phyloP scores from a whole-genome alignment of 1,139 yeast genomes.

The Geotrichum aggregatum region DNA sequence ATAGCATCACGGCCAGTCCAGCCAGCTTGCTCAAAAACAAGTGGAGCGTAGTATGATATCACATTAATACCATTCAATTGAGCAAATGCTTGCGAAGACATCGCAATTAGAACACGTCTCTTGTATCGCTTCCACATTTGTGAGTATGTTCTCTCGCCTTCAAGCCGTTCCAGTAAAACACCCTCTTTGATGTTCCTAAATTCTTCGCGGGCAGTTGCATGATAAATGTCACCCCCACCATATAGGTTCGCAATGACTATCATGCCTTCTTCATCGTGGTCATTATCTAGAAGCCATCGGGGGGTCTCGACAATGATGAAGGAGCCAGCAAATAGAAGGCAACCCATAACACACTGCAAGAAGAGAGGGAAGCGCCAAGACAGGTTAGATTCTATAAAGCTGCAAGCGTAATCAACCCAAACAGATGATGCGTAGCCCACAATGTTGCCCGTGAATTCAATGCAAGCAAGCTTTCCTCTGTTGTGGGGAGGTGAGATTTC shows the following conservation, averaged over 20 bases:
- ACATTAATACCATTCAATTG: conserved; percentile 92
- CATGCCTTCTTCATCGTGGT: conserved; percentile 84
- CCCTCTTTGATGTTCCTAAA: conserved; percentile 75
- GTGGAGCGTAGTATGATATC: conserved; percentile 87
- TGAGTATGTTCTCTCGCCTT: conserved; percentile 67
- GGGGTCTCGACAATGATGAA: conserved; percentile 82
- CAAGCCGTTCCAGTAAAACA: conserved; percentile 70
- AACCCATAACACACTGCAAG: conserved; percentile 73
- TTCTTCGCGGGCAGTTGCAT: conserved; percentile 58
- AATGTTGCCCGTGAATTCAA: conserved; percentile 89
- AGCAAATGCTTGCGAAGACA: conserved; percentile 87
- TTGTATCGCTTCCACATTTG: conserved; percentile 70
- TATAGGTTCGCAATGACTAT: conserved; percentile 78
- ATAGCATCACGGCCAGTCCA: conserved; percentile 87
- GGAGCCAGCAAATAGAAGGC: conserved; percentile 64
- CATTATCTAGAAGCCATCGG: conserved; percentile 82
- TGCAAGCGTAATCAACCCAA: conserved; percentile 85
- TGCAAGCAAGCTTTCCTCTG: conserved; percentile 84
- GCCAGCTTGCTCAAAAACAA: conserved; percentile 92
- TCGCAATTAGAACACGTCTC: conserved; percentile 78
- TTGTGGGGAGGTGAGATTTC: conserved; percentile 88
- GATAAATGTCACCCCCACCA: conserved; percentile 57
- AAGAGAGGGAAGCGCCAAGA: conserved; percentile 81
- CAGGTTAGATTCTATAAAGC: conserved; percentile 51
- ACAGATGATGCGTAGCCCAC: conserved; percentile 81